Evolutionary conservation across 2,329 filamentous ascomycete genomes (phyloP).

Genomic region (Fusarium haematococcum): DNA sequence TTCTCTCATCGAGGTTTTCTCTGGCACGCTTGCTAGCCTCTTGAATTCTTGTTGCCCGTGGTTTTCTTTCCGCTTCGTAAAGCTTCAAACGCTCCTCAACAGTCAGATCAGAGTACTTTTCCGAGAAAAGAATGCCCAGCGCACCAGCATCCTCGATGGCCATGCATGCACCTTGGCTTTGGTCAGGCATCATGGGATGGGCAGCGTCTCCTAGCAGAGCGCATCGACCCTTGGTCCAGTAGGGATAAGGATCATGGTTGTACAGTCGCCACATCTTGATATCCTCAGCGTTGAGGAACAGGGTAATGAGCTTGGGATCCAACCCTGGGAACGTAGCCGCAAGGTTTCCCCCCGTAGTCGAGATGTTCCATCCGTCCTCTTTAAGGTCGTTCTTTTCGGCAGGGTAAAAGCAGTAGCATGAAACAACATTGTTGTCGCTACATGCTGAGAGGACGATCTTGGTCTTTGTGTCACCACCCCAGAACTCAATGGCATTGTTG

Average conservation of each 20-base stretch:
- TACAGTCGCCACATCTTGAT: constrained; percentile 71
- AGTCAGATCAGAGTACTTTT: constrained; percentile 52
- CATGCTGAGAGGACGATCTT: constrained; percentile 77
- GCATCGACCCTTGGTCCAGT: constrained; percentile 59
- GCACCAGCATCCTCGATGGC: constrained; percentile 73
- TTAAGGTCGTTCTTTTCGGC: constrained; percentile 67
- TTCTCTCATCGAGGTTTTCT: constrained; percentile 63
- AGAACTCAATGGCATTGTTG: constrained; percentile 71
- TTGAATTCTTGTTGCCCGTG: constrained; percentile 63
- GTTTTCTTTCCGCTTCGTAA: constrained; percentile 62
- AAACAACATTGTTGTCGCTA: constrained; percentile 68
- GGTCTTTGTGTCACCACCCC: constrained; percentile 70
- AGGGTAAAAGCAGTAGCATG: constrained; percentile 76
- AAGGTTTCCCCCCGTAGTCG: constrained; percentile 64
- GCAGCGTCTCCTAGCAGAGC: constrained; percentile 72
- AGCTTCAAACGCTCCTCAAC: constrained; percentile 57
- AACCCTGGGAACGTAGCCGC: constrained; percentile 68
- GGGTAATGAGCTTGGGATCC: constrained; percentile 63
- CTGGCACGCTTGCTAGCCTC: constrained; percentile 62
- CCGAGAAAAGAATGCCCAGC: constrained; percentile 67
- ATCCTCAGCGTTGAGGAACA: constrained; percentile 69
- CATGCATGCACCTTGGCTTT: constrained; percentile 75
- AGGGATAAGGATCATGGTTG: constrained; percentile 60
- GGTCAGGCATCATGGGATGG: constrained; percentile 76
- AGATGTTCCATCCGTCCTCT: constrained; percentile 66